These are phyloP conservation scores for Mycena epipterygia DNA, from an alignment of 768 basidiomycete species.

Conservation along the genomic window DNA sequence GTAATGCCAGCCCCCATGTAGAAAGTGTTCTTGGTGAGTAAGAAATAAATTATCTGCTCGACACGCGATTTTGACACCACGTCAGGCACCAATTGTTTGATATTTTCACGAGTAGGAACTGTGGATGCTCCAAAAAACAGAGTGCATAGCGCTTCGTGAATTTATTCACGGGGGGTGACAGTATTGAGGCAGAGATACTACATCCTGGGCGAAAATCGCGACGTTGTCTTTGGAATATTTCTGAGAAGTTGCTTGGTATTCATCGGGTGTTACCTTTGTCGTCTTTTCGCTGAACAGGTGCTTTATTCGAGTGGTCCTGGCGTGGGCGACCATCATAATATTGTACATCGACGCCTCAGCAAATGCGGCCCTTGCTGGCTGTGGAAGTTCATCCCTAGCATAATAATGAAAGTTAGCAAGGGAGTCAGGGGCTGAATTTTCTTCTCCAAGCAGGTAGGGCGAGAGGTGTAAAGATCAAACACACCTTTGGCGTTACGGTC, in stretches of 20 bases:
- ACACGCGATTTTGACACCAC: neutral
- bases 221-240: neutral
- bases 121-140: no score
- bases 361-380: no score
- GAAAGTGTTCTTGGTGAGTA: neutral
- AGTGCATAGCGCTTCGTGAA: neutral
- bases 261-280: neutral
- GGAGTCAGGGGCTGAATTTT: no score
- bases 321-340: neutral
- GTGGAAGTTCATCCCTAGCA: no score
- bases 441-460: no score
- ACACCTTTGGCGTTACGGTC: no score
- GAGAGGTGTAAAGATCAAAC: no score
- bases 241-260: neutral
- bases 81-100: no score
- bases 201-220: neutral
- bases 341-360: no score
- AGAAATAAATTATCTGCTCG: neutral
- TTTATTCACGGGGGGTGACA: neutral
- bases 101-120: no score
- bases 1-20: neutral
- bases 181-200: neutral
- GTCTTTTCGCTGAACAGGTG: neutral
- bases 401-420: no score
- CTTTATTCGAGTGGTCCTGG: neutral